These are phyloP conservation scores for Linnemannia zychae DNA, from an alignment of 192 early-diverging fungal species.

Conservation along the genomic window DNA sequence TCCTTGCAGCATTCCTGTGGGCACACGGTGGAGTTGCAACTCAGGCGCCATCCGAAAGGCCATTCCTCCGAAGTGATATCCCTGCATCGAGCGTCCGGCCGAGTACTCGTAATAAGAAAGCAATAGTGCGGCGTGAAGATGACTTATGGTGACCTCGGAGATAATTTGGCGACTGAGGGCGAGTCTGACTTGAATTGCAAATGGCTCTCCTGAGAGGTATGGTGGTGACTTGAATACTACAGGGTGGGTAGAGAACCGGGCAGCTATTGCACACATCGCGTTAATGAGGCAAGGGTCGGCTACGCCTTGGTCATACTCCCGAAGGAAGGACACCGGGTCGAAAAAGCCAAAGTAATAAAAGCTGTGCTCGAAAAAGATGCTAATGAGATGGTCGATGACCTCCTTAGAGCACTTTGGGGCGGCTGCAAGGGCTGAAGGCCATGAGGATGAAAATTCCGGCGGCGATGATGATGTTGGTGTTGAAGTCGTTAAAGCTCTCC, in stretches of 20 bases:
- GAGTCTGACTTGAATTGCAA: neutral
- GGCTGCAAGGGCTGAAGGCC: neutral
- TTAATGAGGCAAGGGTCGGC: neutral
- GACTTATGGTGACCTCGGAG: neutral
- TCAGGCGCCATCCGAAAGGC: neutral
- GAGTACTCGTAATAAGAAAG: neutral
- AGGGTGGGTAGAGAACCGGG: neutral
- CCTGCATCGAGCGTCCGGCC: neutral
- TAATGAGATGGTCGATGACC: neutral
- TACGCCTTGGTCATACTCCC: neutral
- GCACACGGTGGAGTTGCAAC: neutral
- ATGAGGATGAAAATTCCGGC: neutral
- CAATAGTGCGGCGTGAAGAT: neutral
- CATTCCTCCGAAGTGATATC: slow-evolving; percentile 5
- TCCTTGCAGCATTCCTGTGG: neutral
- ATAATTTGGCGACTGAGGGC: neutral
- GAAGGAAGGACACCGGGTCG: neutral
- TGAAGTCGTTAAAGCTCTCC: neutral
- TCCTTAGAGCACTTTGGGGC: neutral
- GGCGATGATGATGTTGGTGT: neutral
- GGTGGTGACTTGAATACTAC: neutral
- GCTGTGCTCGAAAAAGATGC: neutral
- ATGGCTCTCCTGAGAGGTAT: neutral
- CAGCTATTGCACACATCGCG: neutral
- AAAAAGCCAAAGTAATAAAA: neutral